Evolutionary conservation across 305 asterid species (phyloP), one percentile per base, ranked within the genome.

Genomic region (Fraxinus velutina): DNA sequence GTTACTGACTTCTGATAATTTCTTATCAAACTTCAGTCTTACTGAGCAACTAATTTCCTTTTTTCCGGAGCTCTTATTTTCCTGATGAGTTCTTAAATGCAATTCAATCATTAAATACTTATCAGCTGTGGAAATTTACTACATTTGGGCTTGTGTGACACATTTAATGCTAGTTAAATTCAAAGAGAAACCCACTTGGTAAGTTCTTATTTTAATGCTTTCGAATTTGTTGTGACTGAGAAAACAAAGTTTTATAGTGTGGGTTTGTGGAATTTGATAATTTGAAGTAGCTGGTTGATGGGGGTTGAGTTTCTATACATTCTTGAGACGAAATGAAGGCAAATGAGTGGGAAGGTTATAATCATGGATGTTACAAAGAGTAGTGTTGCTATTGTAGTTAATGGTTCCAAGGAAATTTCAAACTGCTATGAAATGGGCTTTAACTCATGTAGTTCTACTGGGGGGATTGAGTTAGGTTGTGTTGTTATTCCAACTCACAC

Each of bases 401-500:
- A 83, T 86, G 92, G 89, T 77, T 85, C 86, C 15, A 86, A 86
- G 68, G 93, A 89, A 22, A 85, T 92, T 44, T 83, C 96, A 80
- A 87, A 81, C 75, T 83, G 90, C 96, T 79, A 72, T 92, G 79
- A 78, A 81, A 4, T 92, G 96, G 96, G 93, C 94, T 81, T 77
- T 92, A 57, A 90, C 92, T 47, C 89, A 92, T 81, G 92, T 90
- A 62, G 96, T 83, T 68, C 85, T 76, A 17, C 86, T 89, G 2
- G 94, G 94, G 13, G 93, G 32, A 89, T 80, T 82, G 83, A 64
- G 87, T 90, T 57, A 92, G 87, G 83, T 83, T 89, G 29, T 88
- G 88, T 90, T 66, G 75, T 92, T 84, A 83, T 90, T 52, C 92
- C 93, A 27, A 27, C 29, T 81, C 89, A 84, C 78, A 77, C 7